Base-by-base conservation (phyloP, 2,329 filamentous ascomycete genomes). In the Aspergillus felis region DNA sequence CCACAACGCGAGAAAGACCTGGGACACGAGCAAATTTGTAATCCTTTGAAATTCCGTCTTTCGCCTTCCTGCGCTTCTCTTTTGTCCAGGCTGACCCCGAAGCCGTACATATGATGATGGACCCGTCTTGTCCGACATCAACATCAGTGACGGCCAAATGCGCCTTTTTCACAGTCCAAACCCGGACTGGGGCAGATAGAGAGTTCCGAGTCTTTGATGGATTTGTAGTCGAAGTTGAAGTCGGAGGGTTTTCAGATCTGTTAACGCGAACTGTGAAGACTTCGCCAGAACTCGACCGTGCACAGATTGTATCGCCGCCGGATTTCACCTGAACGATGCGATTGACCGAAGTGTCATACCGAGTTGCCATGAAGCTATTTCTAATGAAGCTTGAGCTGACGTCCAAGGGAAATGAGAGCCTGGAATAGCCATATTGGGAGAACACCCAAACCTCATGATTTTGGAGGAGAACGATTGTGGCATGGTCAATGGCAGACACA, bases 11-110 rank as follows among this genome's bases (percentile, higher is more conserved):
- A 1, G 91, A 96, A 56, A 99, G 84, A 46, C 90, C 92, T 1
- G 94, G 89, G 8, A 99, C 86, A 57, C 94, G 87, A 66, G 93
- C 87, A 65, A 97, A 99, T 71, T 99, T 99, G 79, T 95, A 96
- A 69, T 96, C 92, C 64, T 95, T 96, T 12, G 85, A 83, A 66
- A 86, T 89, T 35, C 82, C 79, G 24, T 87, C 85, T 67, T 96
- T 95, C 51, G 89, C 87, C 62, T 93, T 96, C 27, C 84, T 82
- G 59, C 94, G 85, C 68, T 91, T 91, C 53, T 94, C 87, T 57
- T 93, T 88, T 64, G 87, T 87, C 93, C 93, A 99, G 0, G 97
- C 93, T 50, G 91, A 93, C 2, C 94, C 94, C 46, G 92, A 93
- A 58, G 92, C 84, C 0, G 94, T 99, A 63, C 91, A 93, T 61